Conservation (phyloP, 768 basidiomycete genomes). For the Albatrellus ellisii region DNA sequence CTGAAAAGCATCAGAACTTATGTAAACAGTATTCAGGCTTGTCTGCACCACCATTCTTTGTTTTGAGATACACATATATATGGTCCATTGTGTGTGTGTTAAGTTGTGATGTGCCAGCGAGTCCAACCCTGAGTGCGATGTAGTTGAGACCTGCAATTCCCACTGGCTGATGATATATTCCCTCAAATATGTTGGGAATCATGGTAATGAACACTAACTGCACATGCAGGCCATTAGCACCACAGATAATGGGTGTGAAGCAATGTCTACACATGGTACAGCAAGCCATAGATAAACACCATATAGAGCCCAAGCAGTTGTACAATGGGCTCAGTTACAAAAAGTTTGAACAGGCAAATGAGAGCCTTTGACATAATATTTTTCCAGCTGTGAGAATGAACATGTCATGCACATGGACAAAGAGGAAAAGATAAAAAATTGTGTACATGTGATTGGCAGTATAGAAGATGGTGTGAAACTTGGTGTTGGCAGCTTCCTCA, state of each 20-base stretch:
- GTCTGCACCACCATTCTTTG: constrained; percentile 38
- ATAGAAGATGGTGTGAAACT: too few species aligned
- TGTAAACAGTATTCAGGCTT: constrained; percentile 43
- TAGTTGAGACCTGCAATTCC: constrained; percentile 62
- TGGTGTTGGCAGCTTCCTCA: too few species aligned
- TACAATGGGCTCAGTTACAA: constrained; percentile 48
- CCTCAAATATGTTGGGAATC: constrained; percentile 44
- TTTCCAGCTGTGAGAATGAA: constrained; percentile 31
- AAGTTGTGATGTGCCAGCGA: constrained; percentile 32
- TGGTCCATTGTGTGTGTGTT: constrained; percentile 48
- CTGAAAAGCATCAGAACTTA: constrained; percentile 13
- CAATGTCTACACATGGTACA: constrained; percentile 8
- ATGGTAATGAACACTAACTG: constrained; percentile 51
- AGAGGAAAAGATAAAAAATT: too few species aligned
- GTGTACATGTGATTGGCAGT: too few species aligned
- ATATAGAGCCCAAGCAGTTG: constrained; percentile 57
- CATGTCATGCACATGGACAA: too few species aligned
- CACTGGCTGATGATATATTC: constrained; percentile 36
- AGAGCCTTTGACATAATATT: constrained; percentile 39
- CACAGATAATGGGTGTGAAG: background rate
- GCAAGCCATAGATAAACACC: constrained; percentile 48
- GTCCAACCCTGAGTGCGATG: constrained; percentile 53
- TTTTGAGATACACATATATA: constrained; percentile 37
- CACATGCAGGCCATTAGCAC: background rate
- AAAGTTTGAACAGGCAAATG: constrained; percentile 53